These are phyloP conservation scores for Cystofilobasidium bisporidii DNA, from an alignment of 768 basidiomycete genomes.

Conservation along the genomic window DNA sequence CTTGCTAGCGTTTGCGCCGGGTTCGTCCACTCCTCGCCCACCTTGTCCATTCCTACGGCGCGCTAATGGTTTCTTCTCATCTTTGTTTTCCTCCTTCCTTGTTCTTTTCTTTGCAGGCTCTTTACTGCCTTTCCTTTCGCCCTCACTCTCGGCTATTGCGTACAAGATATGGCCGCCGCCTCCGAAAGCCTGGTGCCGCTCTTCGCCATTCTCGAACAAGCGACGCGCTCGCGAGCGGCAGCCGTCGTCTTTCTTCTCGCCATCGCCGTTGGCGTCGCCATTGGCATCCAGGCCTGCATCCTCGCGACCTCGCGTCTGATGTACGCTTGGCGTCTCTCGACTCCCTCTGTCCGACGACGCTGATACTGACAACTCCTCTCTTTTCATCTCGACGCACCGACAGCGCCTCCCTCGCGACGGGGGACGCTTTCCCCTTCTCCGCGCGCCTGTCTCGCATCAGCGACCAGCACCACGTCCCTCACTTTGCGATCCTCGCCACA, in stretches of 20 bases:
- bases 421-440: conserved; percentile 4
- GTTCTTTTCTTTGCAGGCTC: not conserved
- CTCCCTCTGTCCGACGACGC: too few relatives aligned
- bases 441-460: not conserved
- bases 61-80: too few relatives aligned
- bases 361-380: too few relatives aligned
- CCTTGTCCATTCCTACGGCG: too few relatives aligned
- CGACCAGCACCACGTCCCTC: not conserved
- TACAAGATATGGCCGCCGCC: conserved; percentile 5
- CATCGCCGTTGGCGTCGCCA: not conserved
- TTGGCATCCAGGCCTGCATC: conserved; percentile 6
- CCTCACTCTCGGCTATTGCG: not conserved
- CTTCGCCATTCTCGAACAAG: too few relatives aligned
- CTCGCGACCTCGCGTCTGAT: not conserved
- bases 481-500: not conserved
- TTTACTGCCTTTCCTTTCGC: conserved; percentile 1
- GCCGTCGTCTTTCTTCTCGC: not conserved
- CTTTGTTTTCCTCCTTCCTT: too few relatives aligned
- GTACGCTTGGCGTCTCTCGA: not conserved
- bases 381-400: too few relatives aligned
- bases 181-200: not conserved
- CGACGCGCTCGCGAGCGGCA: not conserved
- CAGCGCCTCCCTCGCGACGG: not conserved
- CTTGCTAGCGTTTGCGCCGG: too few relatives aligned
- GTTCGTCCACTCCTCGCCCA: too few relatives aligned